Evolutionary conservation across 148 eudicot genomes (phyloP).

Genomic region (Cornus kousa): DNA sequence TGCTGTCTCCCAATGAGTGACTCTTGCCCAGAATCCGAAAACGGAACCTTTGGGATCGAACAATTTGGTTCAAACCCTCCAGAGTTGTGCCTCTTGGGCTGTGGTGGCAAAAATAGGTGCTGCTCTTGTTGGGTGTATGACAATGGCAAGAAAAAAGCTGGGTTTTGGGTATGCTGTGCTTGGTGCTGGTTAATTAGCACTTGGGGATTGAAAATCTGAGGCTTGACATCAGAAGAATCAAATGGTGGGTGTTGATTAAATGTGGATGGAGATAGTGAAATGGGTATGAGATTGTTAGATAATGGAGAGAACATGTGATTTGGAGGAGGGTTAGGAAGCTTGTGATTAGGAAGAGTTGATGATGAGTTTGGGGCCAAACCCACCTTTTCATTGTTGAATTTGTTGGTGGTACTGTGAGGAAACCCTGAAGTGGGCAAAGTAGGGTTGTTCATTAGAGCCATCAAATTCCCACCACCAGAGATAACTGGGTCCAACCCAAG

Average conservation of each 20-base stretch:
- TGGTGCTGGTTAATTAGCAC: slow-evolving; percentile 47
- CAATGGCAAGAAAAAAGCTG: slow-evolving; percentile 44
- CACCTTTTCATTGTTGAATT: slow-evolving; percentile 16
- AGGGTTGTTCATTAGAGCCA: slow-evolving; percentile 7
- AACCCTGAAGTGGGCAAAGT: slow-evolving; percentile 16
- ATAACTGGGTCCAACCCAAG: slow-evolving; percentile 33
- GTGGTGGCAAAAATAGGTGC: slow-evolving; percentile 41
- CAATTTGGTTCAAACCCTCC: slow-evolving; percentile 36
- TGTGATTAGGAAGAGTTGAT: slow-evolving; percentile 1
- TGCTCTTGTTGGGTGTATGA: slow-evolving; percentile 37
- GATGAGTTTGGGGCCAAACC: slow-evolving; percentile 17
- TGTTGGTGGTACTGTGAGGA: background rate
- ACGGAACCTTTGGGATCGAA: slow-evolving; percentile 31
- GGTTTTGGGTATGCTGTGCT: slow-evolving; percentile 43
- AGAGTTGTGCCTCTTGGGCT: slow-evolving; percentile 62
- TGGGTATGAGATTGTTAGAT: slow-evolving; percentile 18
- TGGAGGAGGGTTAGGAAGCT: slow-evolving; percentile 26
- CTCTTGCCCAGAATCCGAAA: slow-evolving; percentile 38
- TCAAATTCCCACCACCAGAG: slow-evolving; percentile 24
- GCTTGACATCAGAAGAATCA: slow-evolving; percentile 41
- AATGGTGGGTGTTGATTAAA: slow-evolving; percentile 15
- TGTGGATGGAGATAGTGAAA: background rate
- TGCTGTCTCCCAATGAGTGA: background rate
- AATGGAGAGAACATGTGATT: slow-evolving; percentile 15
- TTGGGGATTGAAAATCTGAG: slow-evolving; percentile 48